phyloP scores from a whole-genome alignment of 1,284 basidiomycete genomes.

The Tilletia horrida region DNA sequence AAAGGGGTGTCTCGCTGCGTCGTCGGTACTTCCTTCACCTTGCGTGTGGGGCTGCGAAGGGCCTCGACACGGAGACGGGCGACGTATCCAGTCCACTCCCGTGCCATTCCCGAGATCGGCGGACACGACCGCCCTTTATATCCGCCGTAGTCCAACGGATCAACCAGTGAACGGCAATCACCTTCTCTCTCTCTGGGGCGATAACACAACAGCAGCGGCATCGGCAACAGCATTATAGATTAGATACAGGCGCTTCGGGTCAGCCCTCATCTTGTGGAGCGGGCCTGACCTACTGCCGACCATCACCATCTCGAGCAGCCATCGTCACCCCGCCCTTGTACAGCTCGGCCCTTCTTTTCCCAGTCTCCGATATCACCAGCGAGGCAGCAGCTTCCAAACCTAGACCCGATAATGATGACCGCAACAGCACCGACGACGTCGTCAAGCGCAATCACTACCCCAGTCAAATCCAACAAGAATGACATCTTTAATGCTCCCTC shows the following conservation, averaged over 20 bases:
- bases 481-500: conserved; percentile 45
- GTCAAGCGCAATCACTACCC: background rate
- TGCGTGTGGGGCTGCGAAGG: too few relatives aligned
- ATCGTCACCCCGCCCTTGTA: background rate
- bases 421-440: background rate
- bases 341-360: background rate
- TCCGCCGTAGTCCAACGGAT: background rate
- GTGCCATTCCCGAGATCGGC: too few relatives aligned
- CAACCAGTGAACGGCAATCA: background rate
- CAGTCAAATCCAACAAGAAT: conserved; percentile 29
- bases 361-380: background rate
- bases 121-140: too few relatives aligned
- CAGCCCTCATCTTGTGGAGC: too few relatives aligned
- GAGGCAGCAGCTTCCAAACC: background rate
- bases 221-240: background rate
- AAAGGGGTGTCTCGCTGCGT: too few relatives aligned
- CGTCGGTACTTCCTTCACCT: too few relatives aligned
- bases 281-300: background rate
- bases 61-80: too few relatives aligned
- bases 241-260: too few relatives aligned
- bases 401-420: background rate
- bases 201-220: background rate
- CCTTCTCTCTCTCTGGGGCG: background rate
- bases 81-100: too few relatives aligned
- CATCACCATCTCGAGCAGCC: background rate